Base-by-base conservation (phyloP, 768 basidiomycete genomes). In the Mycena metata region DNA sequence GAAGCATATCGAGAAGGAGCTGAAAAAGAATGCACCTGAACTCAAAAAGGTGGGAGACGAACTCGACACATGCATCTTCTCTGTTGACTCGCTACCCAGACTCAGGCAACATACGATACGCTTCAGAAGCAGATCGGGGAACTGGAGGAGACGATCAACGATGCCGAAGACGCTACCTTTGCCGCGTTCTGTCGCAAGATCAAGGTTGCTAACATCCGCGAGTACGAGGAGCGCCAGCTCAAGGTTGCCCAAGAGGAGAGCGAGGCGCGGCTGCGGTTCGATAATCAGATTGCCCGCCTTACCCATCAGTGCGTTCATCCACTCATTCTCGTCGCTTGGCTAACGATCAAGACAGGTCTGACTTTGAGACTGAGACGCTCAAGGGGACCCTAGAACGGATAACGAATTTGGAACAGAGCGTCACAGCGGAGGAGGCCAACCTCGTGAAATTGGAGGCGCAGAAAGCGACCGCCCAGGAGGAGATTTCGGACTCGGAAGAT, bases 181-280 rank as follows among this genome's bases (percentile, higher is more conserved):
- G 82, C 79, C 1, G 78, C 80, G 4, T 98, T 99, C 81, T 98
- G 96, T 76, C 77, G 79, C 42, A 86, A 89, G 72, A 96, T 98
- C 71, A 86, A 89, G 12, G 91, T 98, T 9, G 77, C 81, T 17
- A 90, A 90, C 79, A 95, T 99, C 69, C 89, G 96, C 30, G 95
- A 96, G 72, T 99, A 96, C 76, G 97, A 99, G 79, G 93, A 95
- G 76, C 89, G 92, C 23, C 95, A 97, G 75, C 83, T 98, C 35
- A 93, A 91, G 77, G 88, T 94, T 24, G 95, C 94, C 0, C 91
- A 96, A 78, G 93, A 94, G 73, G 95, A 96, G 78, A 93, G 89
- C 74, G 94, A 93, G 72, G 93, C 93, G 10, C 83, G 94, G 64
- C 80, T 96, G 71, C 86, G 91, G 52, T 97, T 89, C 72, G 91